Conservation (phyloP, 2,329 filamentous ascomycete species). For the Laburnicola sp. region DNA sequence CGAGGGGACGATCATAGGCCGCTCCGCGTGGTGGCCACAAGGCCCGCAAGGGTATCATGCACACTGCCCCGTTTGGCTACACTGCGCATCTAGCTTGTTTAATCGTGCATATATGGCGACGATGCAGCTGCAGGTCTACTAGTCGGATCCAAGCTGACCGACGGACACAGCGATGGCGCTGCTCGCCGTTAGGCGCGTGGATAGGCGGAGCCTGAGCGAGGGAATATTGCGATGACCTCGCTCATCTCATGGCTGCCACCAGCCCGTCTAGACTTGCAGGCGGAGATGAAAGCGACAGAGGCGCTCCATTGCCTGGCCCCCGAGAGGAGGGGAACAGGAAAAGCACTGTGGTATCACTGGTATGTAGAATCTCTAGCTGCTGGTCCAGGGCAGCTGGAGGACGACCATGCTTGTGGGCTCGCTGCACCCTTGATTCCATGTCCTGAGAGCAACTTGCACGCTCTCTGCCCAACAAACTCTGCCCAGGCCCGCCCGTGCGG, state of each 20-base stretch:
- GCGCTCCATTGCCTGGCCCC: conserved; percentile 31
- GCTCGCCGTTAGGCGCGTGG: conserved; percentile 34
- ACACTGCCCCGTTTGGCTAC: conserved; percentile 45
- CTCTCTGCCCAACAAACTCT: conserved; percentile 1
- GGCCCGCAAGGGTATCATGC: conserved; percentile 41
- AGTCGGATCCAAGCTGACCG: conserved; percentile 45
- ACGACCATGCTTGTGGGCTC: conserved; percentile 28
- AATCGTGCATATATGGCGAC: conserved; percentile 44
- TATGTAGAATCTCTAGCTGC: conserved; percentile 14
- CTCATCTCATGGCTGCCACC: conserved; percentile 32
- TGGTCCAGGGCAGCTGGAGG: conserved; percentile 38
- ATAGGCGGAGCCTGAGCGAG: conserved; percentile 33
- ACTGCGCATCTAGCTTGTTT: conserved; percentile 43
- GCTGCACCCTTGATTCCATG: conserved; percentile 17
- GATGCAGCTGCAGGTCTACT: conserved; percentile 41
- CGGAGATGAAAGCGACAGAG: conserved; percentile 40
- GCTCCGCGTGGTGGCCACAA: conserved; percentile 42
- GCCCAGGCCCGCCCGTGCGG: background rate
- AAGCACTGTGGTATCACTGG: conserved; percentile 20
- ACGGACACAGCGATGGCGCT: conserved; percentile 34
- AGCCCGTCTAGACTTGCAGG: conserved; percentile 28
- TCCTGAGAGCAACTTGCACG: conserved; percentile 23
- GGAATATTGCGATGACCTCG: conserved; percentile 42
- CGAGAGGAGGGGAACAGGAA: conserved; percentile 30
- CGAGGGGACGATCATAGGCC: conserved; percentile 38